Percentiles rank a stretch among this genome's conserved stretches.
Evolutionary conservation across 495 filamentous ascomycete genomes (phyloP).

Genomic region (Aspergillus heteromorphus): DNA sequence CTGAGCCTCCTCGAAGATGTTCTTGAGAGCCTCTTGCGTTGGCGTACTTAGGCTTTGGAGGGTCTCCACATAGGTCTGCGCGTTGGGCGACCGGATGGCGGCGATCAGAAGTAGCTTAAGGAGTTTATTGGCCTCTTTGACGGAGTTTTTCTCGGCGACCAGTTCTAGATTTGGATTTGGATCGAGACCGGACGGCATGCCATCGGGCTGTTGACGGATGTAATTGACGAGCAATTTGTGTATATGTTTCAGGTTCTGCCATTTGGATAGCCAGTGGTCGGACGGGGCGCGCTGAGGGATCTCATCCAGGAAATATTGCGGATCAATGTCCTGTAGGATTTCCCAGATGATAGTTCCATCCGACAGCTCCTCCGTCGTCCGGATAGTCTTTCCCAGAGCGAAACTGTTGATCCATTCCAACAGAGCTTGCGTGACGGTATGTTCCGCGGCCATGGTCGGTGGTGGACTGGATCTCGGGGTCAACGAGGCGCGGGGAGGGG

Average conservation of each 20-base stretch:
- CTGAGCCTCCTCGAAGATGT: slow-evolving; percentile 47
- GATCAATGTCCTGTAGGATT: slow-evolving; percentile 62
- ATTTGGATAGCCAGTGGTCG: slow-evolving; percentile 46
- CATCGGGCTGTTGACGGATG: slow-evolving; percentile 53
- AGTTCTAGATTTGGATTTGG: slow-evolving; percentile 53
- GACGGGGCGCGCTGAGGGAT: slow-evolving; percentile 52
- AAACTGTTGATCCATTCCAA: slow-evolving; percentile 57
- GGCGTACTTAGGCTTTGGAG: slow-evolving; percentile 42
- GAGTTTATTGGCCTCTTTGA: slow-evolving; percentile 49
- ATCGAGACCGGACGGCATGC: slow-evolving; percentile 45
- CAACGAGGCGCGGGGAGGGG: slow-evolving; percentile 1
- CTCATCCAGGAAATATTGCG: slow-evolving; percentile 59
- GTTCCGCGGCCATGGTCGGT: slow-evolving; percentile 40
- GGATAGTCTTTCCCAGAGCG: slow-evolving; percentile 40
- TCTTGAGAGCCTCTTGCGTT: slow-evolving; percentile 42
- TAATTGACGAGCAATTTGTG: slow-evolving; percentile 61
- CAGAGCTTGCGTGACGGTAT: slow-evolving; percentile 45
- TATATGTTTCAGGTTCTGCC: slow-evolving; percentile 62
- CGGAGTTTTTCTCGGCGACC: slow-evolving; percentile 44
- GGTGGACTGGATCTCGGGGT: slow-evolving; percentile 5
- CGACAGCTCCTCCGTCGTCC: slow-evolving; percentile 57
- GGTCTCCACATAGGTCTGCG: slow-evolving; percentile 48
- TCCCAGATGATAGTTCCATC: slow-evolving; percentile 72
- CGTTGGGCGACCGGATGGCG: slow-evolving; percentile 53
- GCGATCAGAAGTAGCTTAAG: slow-evolving; percentile 59